Evolutionary conservation across 2,329 filamentous ascomycete species (phyloP).

Genomic region (Hypoxylon sp.): DNA sequence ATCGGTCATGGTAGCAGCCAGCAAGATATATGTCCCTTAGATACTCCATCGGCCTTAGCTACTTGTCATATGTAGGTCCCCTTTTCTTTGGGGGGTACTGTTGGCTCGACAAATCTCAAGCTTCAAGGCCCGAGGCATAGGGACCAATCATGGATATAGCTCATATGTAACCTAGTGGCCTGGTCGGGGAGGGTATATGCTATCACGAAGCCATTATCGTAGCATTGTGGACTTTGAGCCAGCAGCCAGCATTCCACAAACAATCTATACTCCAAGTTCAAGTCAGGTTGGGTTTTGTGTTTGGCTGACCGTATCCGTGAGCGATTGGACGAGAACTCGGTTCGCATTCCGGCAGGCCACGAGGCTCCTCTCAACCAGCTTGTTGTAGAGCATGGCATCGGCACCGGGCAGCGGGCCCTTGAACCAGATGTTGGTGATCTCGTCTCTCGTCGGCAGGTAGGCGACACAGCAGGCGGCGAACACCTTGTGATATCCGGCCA

Average conservation of each 20-base stretch:
- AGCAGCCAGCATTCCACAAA: neutral
- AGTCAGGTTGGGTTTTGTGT: constrained; percentile 40
- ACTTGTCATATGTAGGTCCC: neutral
- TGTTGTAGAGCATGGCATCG: constrained; percentile 51
- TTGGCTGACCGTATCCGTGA: constrained; percentile 48
- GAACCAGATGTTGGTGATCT: constrained; percentile 94
- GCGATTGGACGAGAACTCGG: constrained; percentile 50
- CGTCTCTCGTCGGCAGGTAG: constrained; percentile 85
- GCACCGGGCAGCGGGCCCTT: constrained; percentile 70
- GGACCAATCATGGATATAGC: neutral
- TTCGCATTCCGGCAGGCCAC: constrained; percentile 54
- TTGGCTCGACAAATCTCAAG: neutral
- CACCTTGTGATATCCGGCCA: constrained; percentile 79
- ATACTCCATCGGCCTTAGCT: neutral
- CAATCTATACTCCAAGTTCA: neutral
- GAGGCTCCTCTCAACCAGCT: constrained; percentile 53
- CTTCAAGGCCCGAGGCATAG: neutral
- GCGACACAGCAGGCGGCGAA: constrained; percentile 87
- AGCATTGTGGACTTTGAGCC: neutral
- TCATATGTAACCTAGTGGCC: neutral
- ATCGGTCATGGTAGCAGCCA: neutral
- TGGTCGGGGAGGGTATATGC: neutral
- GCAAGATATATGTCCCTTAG: neutral
- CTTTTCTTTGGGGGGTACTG: neutral
- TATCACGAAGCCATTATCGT: neutral